These are phyloP conservation scores for Candida qinlingensis DNA, from an alignment of 805 yeast genomes.

Conservation along the genomic window DNA sequence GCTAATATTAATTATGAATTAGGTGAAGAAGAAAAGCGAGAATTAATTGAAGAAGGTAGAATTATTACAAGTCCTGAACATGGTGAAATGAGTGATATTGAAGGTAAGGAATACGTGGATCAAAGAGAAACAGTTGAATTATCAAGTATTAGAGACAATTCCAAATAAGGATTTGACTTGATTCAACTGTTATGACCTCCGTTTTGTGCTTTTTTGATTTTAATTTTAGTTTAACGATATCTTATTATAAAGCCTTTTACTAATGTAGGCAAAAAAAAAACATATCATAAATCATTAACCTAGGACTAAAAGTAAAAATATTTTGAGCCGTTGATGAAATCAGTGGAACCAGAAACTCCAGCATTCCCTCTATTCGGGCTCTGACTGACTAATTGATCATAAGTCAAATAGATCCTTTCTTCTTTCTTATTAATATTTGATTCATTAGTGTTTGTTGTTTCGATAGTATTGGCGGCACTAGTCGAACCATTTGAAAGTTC, in stretches of 20 bases:
- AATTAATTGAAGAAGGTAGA: slow-evolving; percentile 21
- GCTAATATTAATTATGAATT: slow-evolving; percentile 23
- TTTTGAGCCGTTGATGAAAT: not conserved
- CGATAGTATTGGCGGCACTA: not conserved
- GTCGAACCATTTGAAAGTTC: not conserved
- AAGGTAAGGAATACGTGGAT: slow-evolving; percentile 2
- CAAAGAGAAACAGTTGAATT: not conserved
- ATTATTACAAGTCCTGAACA: slow-evolving; percentile 16
- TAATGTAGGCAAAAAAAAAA: no score
- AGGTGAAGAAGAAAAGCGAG: slow-evolving; percentile 19
- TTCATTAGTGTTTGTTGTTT: not conserved
- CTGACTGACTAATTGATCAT: not conserved
- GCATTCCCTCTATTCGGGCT: not conserved
- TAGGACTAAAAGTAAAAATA: not conserved
- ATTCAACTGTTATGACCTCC: not conserved
- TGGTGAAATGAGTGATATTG: slow-evolving; percentile 2
- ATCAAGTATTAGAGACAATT: not conserved
- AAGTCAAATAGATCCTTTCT: not conserved
- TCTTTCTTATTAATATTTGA: not conserved
- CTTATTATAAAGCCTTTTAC: no score
- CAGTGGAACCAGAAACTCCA: not conserved
- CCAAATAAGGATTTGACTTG: not conserved
- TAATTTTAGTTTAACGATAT: no score
- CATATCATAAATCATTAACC: no score
- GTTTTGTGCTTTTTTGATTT: not conserved